Evolutionary conservation across 805 yeast genomes (phyloP).

Genomic region (Monosporozyma aquatica): DNA sequence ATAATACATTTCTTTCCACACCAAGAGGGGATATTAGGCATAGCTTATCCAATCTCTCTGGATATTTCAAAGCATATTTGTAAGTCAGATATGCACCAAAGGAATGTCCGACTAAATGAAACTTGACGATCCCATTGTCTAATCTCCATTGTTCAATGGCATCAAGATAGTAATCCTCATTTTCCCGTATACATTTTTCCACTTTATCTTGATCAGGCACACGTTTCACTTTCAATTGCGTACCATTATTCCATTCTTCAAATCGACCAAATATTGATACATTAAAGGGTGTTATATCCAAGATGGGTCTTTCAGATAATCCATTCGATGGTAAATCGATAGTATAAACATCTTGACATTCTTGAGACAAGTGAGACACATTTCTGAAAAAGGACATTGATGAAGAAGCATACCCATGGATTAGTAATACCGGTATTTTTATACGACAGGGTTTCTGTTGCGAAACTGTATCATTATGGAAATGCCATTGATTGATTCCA

Average conservation of each 20-base stretch:
- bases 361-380: conserved; percentile 39
- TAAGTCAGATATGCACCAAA: conserved; percentile 67
- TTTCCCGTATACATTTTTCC: conserved; percentile 16
- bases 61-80: conserved; percentile 52
- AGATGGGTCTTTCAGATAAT: conserved; percentile 32
- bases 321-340: conserved; percentile 69
- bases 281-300: conserved; percentile 5
- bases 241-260: background rate
- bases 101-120: conserved; percentile 69
- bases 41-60: conserved; percentile 44
- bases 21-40: conserved; percentile 71
- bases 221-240: background rate
- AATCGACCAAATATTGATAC: background rate
- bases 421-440: conserved; percentile 38
- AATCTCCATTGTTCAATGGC: conserved; percentile 59
- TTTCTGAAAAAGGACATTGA: conserved; percentile 73
- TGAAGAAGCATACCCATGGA: conserved; percentile 93
- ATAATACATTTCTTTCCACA: conserved; percentile 56
- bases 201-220: background rate
- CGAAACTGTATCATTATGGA: conserved; percentile 15
- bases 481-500: conserved; percentile 28
- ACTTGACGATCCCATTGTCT: conserved; percentile 37
- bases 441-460: conserved; percentile 7
- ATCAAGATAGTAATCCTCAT: conserved; percentile 48
- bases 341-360: conserved; percentile 51